Conservation (phyloP, 2,329 filamentous ascomycete species). For the Parafenestella ontariensis region DNA sequence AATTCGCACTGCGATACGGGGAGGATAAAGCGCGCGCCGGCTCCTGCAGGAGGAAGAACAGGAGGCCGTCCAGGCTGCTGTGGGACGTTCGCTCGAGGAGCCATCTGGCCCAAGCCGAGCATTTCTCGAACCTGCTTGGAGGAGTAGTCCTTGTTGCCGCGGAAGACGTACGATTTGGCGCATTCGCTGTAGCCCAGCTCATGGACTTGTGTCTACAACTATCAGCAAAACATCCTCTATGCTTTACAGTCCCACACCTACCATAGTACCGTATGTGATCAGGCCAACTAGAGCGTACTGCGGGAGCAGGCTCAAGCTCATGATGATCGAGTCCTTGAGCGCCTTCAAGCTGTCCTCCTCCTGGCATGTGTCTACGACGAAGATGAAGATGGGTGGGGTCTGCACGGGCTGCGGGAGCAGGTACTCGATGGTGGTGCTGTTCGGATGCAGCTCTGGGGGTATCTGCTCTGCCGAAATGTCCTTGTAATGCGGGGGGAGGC, state of each 20-base stretch:
- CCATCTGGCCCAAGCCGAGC: conserved; percentile 80
- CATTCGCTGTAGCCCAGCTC: conserved; percentile 98
- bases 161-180: conserved; percentile 97
- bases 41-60: conserved; percentile 69
- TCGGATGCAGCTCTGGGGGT: conserved; percentile 80
- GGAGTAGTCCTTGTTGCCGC: conserved; percentile 96
- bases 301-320: conserved; percentile 82
- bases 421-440: conserved; percentile 91
- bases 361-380: conserved; percentile 87
- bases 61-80: conserved; percentile 77
- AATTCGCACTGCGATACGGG: conserved; percentile 97
- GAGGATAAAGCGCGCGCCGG: conserved; percentile 87
- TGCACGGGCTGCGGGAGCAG: conserved; percentile 80
- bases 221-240: conserved; percentile 19
- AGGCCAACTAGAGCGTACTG: conserved; percentile 83
- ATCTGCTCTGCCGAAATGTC: conserved; percentile 85
- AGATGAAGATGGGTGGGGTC: conserved; percentile 85
- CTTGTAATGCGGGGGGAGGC: conserved; percentile 85
- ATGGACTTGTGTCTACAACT: conserved; percentile 81
- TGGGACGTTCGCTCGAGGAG: conserved; percentile 72
- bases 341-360: conserved; percentile 85
- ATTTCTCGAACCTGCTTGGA: conserved; percentile 99
- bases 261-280: conserved; percentile 93
- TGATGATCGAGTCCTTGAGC: conserved; percentile 84
- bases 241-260: conserved; percentile 46